Evolutionary conservation across 108 stramenopile genomes (phyloP), one percentile per base, ranked within the genome.

Genomic region (Cyclotella choctawhatcheeana): DNA sequence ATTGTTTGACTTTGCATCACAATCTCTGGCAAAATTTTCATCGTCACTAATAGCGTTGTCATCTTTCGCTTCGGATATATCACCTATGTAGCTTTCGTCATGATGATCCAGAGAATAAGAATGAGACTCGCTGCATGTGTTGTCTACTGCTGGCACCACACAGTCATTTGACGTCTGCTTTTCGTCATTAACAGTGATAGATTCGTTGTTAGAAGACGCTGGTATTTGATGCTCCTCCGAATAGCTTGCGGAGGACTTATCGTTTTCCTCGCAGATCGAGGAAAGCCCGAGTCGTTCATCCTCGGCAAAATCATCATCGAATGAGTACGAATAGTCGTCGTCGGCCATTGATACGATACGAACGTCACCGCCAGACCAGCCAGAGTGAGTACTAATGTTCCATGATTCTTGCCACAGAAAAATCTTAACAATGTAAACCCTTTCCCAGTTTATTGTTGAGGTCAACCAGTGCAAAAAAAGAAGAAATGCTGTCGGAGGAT

Each of bases 31-130:
- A n/a, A n/a, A n/a, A n/a, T n/a, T n/a, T n/a, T 71, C 69, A 20
- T 58, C 58, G 16, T 71, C 69, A 48, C 18, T 16, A 5, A 55
- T 58, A 52, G 56, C 44, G 2, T 34, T 10, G 20, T 69, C 55
- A 48, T 48, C 4, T 4, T n/a, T 48, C 4, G 12, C 47, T 10
- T 48, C 17, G 47, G 17, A 48, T n/a, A n/a, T 48, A n/a, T n/a
- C 17, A n/a, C n/a, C n/a, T n/a, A n/a, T n/a, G n/a, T n/a, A n/a
- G n/a, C n/a, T n/a, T n/a, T n/a, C n/a, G n/a, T n/a, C n/a, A n/a
- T n/a, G n/a, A n/a, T n/a, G n/a, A n/a, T n/a, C n/a, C n/a, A n/a
- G n/a, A n/a, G n/a, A n/a, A n/a, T n/a, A n/a, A n/a, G n/a, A n/a
- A n/a, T n/a, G n/a, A n/a, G n/a, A n/a, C n/a, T n/a, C n/a, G n/a